These are phyloP conservation scores for Fusarium nelsonii DNA, from an alignment of 2,329 filamentous ascomycete genomes.

Conservation along the genomic window DNA sequence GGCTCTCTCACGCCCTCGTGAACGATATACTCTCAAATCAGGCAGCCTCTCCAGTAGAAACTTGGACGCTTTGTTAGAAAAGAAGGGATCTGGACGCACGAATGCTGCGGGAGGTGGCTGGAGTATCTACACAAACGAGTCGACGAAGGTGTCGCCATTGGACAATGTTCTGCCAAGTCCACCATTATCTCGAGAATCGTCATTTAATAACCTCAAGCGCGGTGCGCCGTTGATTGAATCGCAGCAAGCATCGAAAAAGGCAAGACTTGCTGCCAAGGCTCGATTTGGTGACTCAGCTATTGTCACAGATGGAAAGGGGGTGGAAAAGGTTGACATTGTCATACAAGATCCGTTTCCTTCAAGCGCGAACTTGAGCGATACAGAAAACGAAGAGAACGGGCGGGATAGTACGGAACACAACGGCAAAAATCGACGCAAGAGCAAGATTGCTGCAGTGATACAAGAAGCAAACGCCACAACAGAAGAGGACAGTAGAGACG, in stretches of 20 bases:
- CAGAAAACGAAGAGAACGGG: slow-evolving; percentile 43
- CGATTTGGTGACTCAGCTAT: slow-evolving; percentile 76
- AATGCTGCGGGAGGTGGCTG: slow-evolving; percentile 83
- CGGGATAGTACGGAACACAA: slow-evolving; percentile 21
- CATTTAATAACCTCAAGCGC: slow-evolving; percentile 48
- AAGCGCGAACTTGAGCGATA: slow-evolving; percentile 33
- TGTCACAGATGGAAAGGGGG: slow-evolving; percentile 68
- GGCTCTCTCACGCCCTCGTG: slow-evolving; percentile 79
- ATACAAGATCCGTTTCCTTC: slow-evolving; percentile 69
- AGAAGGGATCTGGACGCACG: slow-evolving; percentile 75
- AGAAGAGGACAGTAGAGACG: slow-evolving; percentile 45
- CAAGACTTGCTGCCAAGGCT: slow-evolving; percentile 71
- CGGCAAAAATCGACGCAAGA: slow-evolving; percentile 45
- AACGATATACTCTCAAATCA: slow-evolving; percentile 76
- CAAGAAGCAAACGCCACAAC: slow-evolving; percentile 47
- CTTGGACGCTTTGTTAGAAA: slow-evolving; percentile 75
- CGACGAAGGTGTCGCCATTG: slow-evolving; percentile 65
- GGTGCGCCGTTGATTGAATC: slow-evolving; percentile 42
- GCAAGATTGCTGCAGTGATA: slow-evolving; percentile 54
- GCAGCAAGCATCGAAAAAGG: slow-evolving; percentile 65
- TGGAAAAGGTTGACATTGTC: slow-evolving; percentile 71
- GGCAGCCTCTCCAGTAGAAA: slow-evolving; percentile 79
- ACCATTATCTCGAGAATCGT: slow-evolving; percentile 56
- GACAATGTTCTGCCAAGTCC: slow-evolving; percentile 63
- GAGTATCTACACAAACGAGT: slow-evolving; percentile 79